Base-by-base conservation (phyloP, 2,329 filamentous ascomycete species). In the Sporothrix phasma region DNA sequence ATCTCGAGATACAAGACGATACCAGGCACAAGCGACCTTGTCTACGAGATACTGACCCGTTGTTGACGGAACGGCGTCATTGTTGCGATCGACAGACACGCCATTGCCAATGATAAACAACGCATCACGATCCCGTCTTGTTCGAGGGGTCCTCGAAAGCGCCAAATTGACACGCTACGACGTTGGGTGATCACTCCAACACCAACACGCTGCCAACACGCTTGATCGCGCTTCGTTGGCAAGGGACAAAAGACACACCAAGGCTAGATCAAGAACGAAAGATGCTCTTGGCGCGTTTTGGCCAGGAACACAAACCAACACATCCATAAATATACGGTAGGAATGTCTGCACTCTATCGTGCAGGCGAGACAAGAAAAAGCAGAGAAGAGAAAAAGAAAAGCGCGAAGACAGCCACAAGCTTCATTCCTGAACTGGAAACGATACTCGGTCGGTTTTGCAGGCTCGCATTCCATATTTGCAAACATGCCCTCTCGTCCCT, bases 121-220 rank as follows among this genome's bases (percentile, higher is more conserved):
- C 15, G 2, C 4, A 13, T 3, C 34, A 37, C 15, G 10, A 3
- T 37, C 8, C 34, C 6, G 11, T 37, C 1, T n/a, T n/a, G n/a
- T n/a, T n/a, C n/a, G n/a, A n/a, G n/a, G n/a, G n/a, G n/a, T n/a
- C n/a, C n/a, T n/a, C 26, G 11, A 39, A 47, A 61, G 49, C 58
- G 43, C 58, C 58, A 61, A 61, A 47, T 22, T 47, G 43, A 49
- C 58, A 61, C 58, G 58, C 58, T 61, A 61, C 43, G 29, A 43
- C 26, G 22, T 41, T 58, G 43, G 37, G 15, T 43, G 51, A 39
- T 56, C 51, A n/a, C 34, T 10, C 29, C 15, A 37, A 34, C 47
- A 51, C 29, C 6, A 53, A 53, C 49, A 53, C 54, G 54, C 54
- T 8, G 11, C 37, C 22, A n/a, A 60, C 56, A 60, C 56, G 56